Conservation (phyloP, 495 filamentous ascomycete species). For the Parachaetomium inaequale region DNA sequence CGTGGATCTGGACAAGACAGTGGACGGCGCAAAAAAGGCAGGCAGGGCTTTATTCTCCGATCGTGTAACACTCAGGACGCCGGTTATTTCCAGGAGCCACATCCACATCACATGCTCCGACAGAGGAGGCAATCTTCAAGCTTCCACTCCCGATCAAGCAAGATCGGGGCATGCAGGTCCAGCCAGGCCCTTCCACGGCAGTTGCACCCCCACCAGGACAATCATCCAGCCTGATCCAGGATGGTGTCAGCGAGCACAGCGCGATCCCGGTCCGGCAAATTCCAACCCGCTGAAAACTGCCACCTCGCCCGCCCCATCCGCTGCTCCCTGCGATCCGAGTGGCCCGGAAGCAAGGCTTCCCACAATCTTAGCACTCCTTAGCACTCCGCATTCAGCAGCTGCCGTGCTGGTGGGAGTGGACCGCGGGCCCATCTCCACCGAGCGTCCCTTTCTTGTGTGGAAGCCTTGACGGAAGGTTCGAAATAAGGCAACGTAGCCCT, state of each 20-base stretch:
- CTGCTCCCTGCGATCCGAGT: slow-evolving; percentile 28
- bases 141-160: slow-evolving; percentile 3
- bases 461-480: slow-evolving; percentile 19
- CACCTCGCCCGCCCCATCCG: slow-evolving; percentile 12
- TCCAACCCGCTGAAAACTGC: slow-evolving; percentile 22
- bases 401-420: slow-evolving; percentile 1
- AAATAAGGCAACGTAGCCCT: slow-evolving; percentile 20
- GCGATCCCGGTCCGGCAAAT: slow-evolving; percentile 31
- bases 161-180: slow-evolving; percentile 28
- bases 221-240: neutral
- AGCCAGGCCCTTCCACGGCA: neutral
- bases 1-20: neutral
- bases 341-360: slow-evolving; percentile 20
- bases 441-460: slow-evolving; percentile 28
- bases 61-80: neutral
- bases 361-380: slow-evolving; percentile 12
- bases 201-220: slow-evolving; percentile 9
- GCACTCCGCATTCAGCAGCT: neutral
- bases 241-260: slow-evolving; percentile 4
- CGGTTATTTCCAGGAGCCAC: neutral
- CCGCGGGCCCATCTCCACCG: slow-evolving; percentile 23
- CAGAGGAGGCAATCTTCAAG: neutral
- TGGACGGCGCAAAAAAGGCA: no score
- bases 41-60: neutral
- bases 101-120: neutral